Evolutionary conservation across 1,139 yeast species (phyloP).

Genomic region (Debaryomycetaceae sp.): DNA sequence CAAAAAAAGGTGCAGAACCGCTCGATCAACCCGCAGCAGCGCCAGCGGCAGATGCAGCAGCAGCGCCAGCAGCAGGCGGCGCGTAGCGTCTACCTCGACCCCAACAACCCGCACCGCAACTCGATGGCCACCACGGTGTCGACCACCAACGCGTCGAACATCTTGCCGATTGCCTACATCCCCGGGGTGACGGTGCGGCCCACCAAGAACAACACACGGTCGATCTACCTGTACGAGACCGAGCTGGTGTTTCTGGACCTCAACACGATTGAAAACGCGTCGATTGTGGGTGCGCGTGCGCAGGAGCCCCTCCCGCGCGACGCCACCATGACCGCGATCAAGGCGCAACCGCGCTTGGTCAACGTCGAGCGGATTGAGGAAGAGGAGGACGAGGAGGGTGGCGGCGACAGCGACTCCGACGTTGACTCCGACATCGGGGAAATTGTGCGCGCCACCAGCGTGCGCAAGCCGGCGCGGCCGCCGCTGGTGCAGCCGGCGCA

Average conservation of each 20-base stretch:
- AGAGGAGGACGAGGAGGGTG: constrained; percentile 43
- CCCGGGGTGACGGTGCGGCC: constrained; percentile 85
- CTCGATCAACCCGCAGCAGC: constrained; percentile 7
- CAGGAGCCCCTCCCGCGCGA: constrained; percentile 11
- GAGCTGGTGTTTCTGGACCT: constrained; percentile 52
- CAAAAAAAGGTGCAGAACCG: constrained; percentile 15
- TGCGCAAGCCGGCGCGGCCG: constrained; percentile 16
- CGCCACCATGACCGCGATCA: constrained; percentile 59
- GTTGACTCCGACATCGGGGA: constrained; percentile 48
- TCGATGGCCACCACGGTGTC: constrained; percentile 58
- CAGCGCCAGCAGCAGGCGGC: constrained; percentile 10
- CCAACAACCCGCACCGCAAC: constrained; percentile 29
- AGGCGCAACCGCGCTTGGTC: constrained; percentile 65
- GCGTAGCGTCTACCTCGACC: constrained; percentile 19
- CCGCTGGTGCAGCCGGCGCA: constrained; percentile 1
- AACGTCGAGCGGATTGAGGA: constrained; percentile 51
- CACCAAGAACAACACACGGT: constrained; percentile 41
- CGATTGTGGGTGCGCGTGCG: constrained; percentile 42
- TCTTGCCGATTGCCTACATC: constrained; percentile 89
- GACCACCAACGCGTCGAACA: constrained; percentile 74
- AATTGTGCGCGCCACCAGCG: constrained; percentile 41
- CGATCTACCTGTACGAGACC: constrained; percentile 45
- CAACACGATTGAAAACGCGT: constrained; percentile 50
- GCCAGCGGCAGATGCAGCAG: constrained; percentile 20
- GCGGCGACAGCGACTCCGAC: constrained; percentile 33